Percentiles rank a stretch among this genome's conserved stretches.
Conservation (phyloP, 1,284 basidiomycete species). For the Hemileia vastatrix region DNA sequence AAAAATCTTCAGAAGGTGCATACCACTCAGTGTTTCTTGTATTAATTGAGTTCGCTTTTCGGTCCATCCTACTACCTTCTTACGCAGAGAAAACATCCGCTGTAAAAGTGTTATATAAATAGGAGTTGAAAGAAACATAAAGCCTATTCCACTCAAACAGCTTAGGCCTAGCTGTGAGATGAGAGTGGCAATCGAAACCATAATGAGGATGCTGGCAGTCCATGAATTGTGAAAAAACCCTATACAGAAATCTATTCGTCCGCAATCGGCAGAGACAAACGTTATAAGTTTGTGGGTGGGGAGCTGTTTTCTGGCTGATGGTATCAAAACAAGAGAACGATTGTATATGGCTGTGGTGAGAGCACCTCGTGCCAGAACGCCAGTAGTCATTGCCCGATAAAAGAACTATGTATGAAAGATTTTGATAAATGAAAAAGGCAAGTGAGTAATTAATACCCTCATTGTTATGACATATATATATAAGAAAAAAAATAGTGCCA, state of each 20-base stretch:
- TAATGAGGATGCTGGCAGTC: slow-evolving; percentile 9
- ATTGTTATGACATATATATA: no score
- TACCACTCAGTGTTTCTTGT: slow-evolving; percentile 65
- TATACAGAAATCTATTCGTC: slow-evolving; percentile 66
- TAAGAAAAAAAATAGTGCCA: no score
- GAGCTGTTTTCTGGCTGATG: slow-evolving; percentile 65
- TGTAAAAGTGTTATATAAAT: slow-evolving; percentile 66
- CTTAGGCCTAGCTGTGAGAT: slow-evolving; percentile 3
- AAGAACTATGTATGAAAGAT: no score
- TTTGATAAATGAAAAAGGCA: no score
- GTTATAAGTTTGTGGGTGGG: slow-evolving; percentile 80
- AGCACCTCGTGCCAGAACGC: slow-evolving; percentile 72
- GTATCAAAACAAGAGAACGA: slow-evolving; percentile 64
- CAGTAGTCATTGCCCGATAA: slow-evolving; percentile 60
- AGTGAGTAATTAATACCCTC: neutral
- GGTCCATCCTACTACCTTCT: slow-evolving; percentile 78
- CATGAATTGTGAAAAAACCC: slow-evolving; percentile 9
- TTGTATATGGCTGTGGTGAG: slow-evolving; percentile 81
- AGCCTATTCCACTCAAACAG: neutral
- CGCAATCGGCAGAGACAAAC: slow-evolving; percentile 85
- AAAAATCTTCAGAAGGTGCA: slow-evolving; percentile 83
- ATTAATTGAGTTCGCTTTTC: slow-evolving; percentile 72
- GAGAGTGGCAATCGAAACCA: slow-evolving; percentile 2
- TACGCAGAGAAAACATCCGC: slow-evolving; percentile 59
- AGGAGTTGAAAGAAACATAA: slow-evolving; percentile 47